Base-by-base conservation (phyloP, 805 yeast species). In the Saccharomycopsis fodiens region DNA sequence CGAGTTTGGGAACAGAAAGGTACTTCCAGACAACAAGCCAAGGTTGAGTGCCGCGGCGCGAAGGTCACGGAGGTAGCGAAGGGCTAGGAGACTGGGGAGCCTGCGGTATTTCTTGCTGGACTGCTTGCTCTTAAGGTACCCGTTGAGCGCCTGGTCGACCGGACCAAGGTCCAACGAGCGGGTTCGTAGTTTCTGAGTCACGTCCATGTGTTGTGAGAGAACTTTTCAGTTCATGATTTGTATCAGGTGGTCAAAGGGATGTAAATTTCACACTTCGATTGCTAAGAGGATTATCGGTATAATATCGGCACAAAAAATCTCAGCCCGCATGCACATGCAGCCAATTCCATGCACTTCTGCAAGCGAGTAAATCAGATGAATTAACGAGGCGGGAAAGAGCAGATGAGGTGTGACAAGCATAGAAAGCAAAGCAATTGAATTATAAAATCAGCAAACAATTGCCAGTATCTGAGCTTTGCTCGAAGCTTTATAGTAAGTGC, bases 81-180 rank as follows among this genome's bases (percentile, higher is more conserved):
- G 29, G 29, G 29, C 29, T 10, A 25, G 10, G 10, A 25, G 10
- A 7, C 10, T 7, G 10, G 29, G 29, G 29, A 25, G 29, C 29
- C 10, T 25, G 29, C 29, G 29, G 29, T 25, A 25, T 25, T 25
- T 6, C 10, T 25, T 25, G 29, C 29, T 25, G 29, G 29, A 25
- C 29, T 10, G 6, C 10, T 25, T 25, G 10, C 39, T 32, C 40
- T 34, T 41, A 30, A 41, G 12, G 27, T 32, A 41, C 27, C 45
- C 45, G 35, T 41, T 32, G 4, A 41, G 15, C 20, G 45, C 45
- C 16, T 13, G 19, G 12, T 41, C 27, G 16, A 35, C 20, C 7
- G 45, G 35, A 17, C 12, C 27, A 15, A 41, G 16, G 45, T 41
- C 44, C 10, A 25, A 10, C 29, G 29, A 6, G 10, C 10, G 29